These are phyloP conservation scores for Pichia rugopelliculosa DNA, from an alignment of 805 yeast genomes.

Conservation along the genomic window DNA sequence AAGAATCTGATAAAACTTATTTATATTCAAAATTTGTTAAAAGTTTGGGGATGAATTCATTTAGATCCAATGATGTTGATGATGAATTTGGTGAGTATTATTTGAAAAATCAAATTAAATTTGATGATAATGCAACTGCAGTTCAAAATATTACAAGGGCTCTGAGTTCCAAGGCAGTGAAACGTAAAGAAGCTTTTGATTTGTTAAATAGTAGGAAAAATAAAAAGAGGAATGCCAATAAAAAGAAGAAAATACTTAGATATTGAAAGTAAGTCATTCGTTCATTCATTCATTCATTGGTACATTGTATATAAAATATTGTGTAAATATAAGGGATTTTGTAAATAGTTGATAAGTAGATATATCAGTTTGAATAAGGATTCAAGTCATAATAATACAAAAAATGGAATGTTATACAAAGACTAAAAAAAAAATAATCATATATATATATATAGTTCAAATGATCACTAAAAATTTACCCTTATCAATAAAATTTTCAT, in stretches of 20 bases:
- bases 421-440: not conserved
- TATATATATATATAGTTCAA: too few relatives aligned
- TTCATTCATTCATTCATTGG: not conserved
- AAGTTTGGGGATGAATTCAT: constrained; percentile 11
- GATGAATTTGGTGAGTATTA: constrained; percentile 9
- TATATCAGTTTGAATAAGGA: not conserved
- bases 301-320: not conserved
- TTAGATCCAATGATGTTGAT: constrained; percentile 5
- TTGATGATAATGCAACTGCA: constrained; percentile 18
- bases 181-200: constrained; percentile 11
- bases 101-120: constrained; percentile 10
- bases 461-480: constrained; percentile 28
- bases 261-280: not conserved
- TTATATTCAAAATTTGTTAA: constrained; percentile 10
- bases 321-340: not conserved
- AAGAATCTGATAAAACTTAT: constrained; percentile 8
- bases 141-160: constrained; percentile 26
- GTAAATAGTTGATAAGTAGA: not conserved
- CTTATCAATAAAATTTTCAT: constrained; percentile 24
- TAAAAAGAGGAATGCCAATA: not conserved
- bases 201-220: not conserved
- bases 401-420: not conserved
- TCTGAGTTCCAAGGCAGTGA: constrained; percentile 27
- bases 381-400: not conserved
- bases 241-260: not conserved